A percentile compares a stretch with the other conserved stretches of the same genome.
Evolutionary conservation across 805 yeast genomes (phyloP).

Genomic region (Debaryomyces prosopidis): DNA sequence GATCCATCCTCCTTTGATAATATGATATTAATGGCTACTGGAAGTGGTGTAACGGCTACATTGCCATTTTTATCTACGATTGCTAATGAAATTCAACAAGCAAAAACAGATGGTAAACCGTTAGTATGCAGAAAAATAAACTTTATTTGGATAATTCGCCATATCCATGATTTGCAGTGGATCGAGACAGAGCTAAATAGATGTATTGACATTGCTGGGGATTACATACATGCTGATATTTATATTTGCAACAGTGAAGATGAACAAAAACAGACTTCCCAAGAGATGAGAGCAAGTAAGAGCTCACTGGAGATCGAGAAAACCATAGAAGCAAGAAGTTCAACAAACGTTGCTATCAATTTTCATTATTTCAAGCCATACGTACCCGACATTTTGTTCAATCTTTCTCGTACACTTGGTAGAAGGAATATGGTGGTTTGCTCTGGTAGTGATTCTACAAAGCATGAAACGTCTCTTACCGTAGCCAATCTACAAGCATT

Average conservation of each 20-base stretch:
- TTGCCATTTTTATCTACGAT: conserved; percentile 41
- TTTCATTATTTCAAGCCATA: conserved; percentile 22
- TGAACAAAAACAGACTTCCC: background rate
- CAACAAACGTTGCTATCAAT: conserved; percentile 4
- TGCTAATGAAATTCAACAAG: conserved; percentile 15
- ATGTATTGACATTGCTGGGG: conserved; percentile 26
- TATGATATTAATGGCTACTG: conserved; percentile 43
- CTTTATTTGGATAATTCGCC: conserved; percentile 47
- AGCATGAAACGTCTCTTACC: conserved; percentile 35
- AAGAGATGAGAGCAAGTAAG: background rate
- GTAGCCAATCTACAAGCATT: conserved; percentile 42
- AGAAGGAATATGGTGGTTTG: conserved; percentile 42
- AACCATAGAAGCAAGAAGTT: background rate
- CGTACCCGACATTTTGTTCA: conserved; percentile 15
- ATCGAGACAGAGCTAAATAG: conserved; percentile 33
- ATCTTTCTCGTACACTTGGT: conserved; percentile 13
- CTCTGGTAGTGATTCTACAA: conserved; percentile 48
- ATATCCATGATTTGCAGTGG: conserved; percentile 39
- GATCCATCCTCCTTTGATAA: conserved; percentile 46
- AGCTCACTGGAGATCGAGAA: conserved; percentile 4
- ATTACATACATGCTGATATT: conserved; percentile 24
- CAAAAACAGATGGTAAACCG: conserved; percentile 9
- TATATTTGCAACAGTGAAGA: conserved; percentile 15
- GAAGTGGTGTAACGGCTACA: conserved; percentile 54
- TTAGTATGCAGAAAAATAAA: conserved; percentile 26